Base-by-base conservation (phyloP, 2,329 filamentous ascomycete genomes). In the Conoideocrella luteorostrata region DNA sequence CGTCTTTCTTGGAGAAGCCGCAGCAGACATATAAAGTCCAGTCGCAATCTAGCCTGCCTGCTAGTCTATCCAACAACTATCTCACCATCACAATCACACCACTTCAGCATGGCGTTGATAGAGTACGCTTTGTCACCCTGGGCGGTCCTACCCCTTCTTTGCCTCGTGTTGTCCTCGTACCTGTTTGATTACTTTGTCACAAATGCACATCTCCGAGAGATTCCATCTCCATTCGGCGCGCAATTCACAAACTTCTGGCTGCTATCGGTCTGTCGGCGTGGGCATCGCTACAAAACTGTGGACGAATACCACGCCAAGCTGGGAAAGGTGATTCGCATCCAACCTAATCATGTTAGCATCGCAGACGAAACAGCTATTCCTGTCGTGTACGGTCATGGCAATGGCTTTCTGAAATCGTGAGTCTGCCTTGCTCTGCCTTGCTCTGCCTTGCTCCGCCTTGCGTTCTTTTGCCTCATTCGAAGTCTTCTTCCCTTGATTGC, bases 181-280 rank as follows among this genome's bases (percentile, higher is more conserved):
- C 41, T 82, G 9, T 73, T 80, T 42, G 71, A 78, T 0, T 84
- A 81, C 59, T 61, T 84, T 21, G 64, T 77, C 44, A 83, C 80
- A 18, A 71, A 67, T 46, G 40, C 57, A 4, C 56, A 64, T 46
- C 69, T 80, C 48, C 59, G 77, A 61, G 53, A 60, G 51, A 74
- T 87, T 13, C 82, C 82, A 0, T 74, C 74, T 0, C 82, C 83
- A 0, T 80, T 83, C 52, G 73, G 77, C 0, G 75, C 76, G 0
- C 70, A 73, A 26, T 87, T 90, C 61, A 79, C 82, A 23, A 88
- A 89, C 54, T 66, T 94, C 22, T 96, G 90, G 90, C 75, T 95
- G 18, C 64, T 95, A 39, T 67, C 71, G 7, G 74, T 81, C 11
- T 70, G 69, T 42, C 80, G 90, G 2, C 71, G 75, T 4, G 88